These are phyloP conservation scores for Backusella psychrophila DNA, from an alignment of 192 early-diverging fungal species.

Conservation along the genomic window DNA sequence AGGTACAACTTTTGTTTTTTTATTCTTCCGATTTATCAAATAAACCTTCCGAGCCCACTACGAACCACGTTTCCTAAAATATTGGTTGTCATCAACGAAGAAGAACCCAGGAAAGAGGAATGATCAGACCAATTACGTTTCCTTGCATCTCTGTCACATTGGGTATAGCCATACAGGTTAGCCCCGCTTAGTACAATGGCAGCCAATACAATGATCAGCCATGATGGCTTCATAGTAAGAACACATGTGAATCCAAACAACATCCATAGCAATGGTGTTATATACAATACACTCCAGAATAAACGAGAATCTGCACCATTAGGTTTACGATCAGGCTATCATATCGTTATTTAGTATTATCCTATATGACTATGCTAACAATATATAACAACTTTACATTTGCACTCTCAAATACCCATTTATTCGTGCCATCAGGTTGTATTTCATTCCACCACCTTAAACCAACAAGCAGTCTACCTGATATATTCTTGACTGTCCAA, in stretches of 20 bases:
- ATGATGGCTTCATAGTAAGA: conserved; percentile 62
- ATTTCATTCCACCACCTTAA: conserved; percentile 99
- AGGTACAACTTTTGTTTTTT: not conserved
- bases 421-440: conserved; percentile 89
- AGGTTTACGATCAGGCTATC: conserved; percentile 61
- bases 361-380: not conserved
- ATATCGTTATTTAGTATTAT: not conserved
- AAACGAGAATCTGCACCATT: conserved; percentile 86
- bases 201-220: conserved; percentile 88
- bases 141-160: conserved; percentile 92
- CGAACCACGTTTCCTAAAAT: not conserved
- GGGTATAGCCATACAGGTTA: conserved; percentile 92
- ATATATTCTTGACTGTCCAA: conserved; percentile 99
- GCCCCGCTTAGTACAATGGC: conserved; percentile 83
- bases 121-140: conserved; percentile 12
- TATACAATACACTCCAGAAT: conserved; percentile 93
- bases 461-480: conserved; percentile 92
- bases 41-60: not conserved
- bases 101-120: not conserved
- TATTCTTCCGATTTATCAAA: not conserved
- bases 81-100: not conserved
- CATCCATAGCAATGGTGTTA: conserved; percentile 78
- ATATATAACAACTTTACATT: conserved; percentile 52
- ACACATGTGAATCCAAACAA: conserved; percentile 76
- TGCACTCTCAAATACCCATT: conserved; percentile 94